Percentiles rank a stretch among this genome's conserved stretches.
These are phyloP conservation scores for Rosa hybrid DNA, from an alignment of 331 rosid genomes.

Conservation along the genomic window DNA sequence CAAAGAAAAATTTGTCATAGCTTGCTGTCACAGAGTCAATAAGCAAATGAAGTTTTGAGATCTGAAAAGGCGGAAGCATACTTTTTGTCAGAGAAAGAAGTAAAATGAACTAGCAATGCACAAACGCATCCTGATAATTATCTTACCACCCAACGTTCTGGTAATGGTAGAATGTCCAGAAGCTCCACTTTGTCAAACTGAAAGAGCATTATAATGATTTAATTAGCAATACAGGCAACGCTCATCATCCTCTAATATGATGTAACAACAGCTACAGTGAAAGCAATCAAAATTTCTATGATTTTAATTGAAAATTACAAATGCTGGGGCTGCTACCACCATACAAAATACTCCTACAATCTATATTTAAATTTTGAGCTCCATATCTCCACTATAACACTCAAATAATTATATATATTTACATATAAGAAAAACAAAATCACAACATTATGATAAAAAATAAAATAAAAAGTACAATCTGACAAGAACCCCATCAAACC, in stretches of 20 bases:
- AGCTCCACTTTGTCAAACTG: conserved; percentile 74
- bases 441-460: not conserved
- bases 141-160: conserved; percentile 98
- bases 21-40: conserved; percentile 69
- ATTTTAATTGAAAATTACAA: not conserved
- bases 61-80: conserved; percentile 42
- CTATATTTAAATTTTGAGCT: not conserved
- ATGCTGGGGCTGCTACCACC: not conserved
- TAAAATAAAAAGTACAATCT: not conserved
- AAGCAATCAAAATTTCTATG: not conserved
- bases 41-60: conserved; percentile 86
- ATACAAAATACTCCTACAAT: not conserved
- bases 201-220: conserved; percentile 14
- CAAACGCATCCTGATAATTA: conserved; percentile 13
- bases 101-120: conserved; percentile 9
- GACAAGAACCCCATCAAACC: not conserved
- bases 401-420: not conserved
- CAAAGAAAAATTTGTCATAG: conserved; percentile 90
- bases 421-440: no score
- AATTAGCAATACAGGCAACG: conserved; percentile 20
- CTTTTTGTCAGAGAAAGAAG: conserved; percentile 14
- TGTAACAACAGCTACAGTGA: not conserved
- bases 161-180: conserved; percentile 63
- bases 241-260: not conserved
- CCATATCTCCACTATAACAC: not conserved